Base-by-base conservation (phyloP, 805 yeast species). In the Starmerella geochares region DNA sequence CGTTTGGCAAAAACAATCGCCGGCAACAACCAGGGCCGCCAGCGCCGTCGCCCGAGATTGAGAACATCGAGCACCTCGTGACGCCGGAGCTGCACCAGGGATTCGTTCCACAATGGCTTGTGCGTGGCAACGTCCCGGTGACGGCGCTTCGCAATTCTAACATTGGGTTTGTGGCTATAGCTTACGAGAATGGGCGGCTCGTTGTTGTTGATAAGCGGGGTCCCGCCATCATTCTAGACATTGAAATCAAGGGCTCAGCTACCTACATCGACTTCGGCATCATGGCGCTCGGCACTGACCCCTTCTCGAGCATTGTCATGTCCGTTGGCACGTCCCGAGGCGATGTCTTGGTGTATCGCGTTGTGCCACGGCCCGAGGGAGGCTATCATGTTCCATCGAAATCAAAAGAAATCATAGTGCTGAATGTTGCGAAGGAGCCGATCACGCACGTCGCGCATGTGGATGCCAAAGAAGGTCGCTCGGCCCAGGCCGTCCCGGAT, bases 101-200 rank as follows among this genome's bases (percentile, higher is more conserved):
- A 0, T 80, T 80, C 54, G 57, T 82, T 56, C 88, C 90, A 0
- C 65, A 63, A 21, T 68, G 71, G 41, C 69, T 73, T 1, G 56
- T 79, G 16, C 68, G 72, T 36, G 66, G 66, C 32, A 61, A 65
- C 46, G 78, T 79, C 0, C 62, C 62, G 3, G 80, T 84, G 9
- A 70, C 88, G 0, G 75, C 84, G 1, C 53, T 88, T 44, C 72
- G 75, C 48, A 76, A 83, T 63, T 80, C 88, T 53, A 75, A 81
- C 54, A 71, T 86, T 44, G 96, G 96, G 0, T 88, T 92, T 67
- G 84, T 83, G 8, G 92, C 83, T 0, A 70, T 85, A 37, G 94
- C 84, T 0, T 86, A 83, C 63, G 74, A 74, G 41, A 49, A 36
- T 24, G 96, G 97, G n/a, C 72, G 78, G 31, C 54, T 90, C 16